Evolutionary conservation across 164 flowering plant genomes (phyloP).

Genomic region (Aristolochia contorta): DNA sequence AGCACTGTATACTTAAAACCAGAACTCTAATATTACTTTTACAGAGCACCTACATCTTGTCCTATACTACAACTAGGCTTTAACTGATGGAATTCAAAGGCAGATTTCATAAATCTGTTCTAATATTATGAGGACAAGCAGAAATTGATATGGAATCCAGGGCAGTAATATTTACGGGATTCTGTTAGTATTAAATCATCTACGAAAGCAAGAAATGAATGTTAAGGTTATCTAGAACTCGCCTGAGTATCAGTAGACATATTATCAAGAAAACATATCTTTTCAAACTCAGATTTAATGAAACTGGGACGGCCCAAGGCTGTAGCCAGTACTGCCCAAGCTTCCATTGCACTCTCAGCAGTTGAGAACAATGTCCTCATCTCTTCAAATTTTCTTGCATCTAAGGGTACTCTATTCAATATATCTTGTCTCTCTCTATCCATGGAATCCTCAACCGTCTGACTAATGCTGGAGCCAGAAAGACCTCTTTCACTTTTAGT

Average conservation of each 20-base stretch:
- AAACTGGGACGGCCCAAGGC: constrained; percentile 91
- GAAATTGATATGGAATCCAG: too few relatives aligned
- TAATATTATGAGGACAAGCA: too few relatives aligned
- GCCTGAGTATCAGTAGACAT: constrained; percentile 86
- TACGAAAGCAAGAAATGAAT: neutral
- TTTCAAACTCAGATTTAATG: constrained; percentile 95
- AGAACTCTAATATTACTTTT: too few relatives aligned
- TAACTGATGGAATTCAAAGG: too few relatives aligned
- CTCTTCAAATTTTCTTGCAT: constrained; percentile 67
- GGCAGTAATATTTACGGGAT: neutral
- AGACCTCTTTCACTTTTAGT: constrained; percentile 16
- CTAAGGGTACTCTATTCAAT: constrained; percentile 24
- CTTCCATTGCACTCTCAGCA: constrained; percentile 99
- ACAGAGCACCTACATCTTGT: too few relatives aligned
- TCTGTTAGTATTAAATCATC: neutral
- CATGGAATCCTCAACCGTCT: constrained; percentile 4
- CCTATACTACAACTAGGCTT: too few relatives aligned
- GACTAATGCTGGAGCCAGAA: constrained; percentile 15
- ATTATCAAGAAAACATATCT: constrained; percentile 87
- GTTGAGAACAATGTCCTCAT: constrained; percentile 72
- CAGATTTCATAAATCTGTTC: too few relatives aligned
- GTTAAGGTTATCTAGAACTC: neutral
- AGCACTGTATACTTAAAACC: too few relatives aligned
- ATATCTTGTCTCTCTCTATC: constrained; percentile 13
- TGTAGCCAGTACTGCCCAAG: constrained; percentile 98